These are phyloP conservation scores for Solanum neorickii DNA, from an alignment of 257 asterid species.

Conservation along the genomic window DNA sequence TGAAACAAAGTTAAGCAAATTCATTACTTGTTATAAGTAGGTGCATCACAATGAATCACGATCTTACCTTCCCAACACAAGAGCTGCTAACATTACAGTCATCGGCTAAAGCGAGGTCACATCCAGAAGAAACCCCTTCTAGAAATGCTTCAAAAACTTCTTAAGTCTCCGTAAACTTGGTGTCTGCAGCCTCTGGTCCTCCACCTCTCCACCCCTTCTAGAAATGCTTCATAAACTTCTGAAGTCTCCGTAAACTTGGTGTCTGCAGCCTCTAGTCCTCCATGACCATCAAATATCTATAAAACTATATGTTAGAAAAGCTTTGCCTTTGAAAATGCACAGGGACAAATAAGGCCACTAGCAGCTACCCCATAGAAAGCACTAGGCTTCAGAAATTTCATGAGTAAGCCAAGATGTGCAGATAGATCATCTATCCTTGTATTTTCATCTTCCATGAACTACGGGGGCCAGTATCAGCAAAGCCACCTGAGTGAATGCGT, in stretches of 20 bases:
- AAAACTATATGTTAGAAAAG: neutral
- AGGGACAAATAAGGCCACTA: neutral
- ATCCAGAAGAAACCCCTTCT: conserved; percentile 33
- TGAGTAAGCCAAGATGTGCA: conserved; percentile 46
- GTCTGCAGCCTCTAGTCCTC: conserved; percentile 91
- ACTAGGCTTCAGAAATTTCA: conserved; percentile 45
- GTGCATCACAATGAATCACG: conserved; percentile 21
- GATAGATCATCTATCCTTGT: conserved; percentile 63
- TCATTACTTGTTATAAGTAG: neutral
- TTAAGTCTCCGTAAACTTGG: conserved; percentile 35
- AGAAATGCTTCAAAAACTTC: conserved; percentile 32
- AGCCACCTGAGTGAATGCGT: conserved; percentile 51
- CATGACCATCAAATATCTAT: conserved; percentile 82
- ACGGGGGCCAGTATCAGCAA: conserved; percentile 66
- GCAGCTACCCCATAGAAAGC: conserved; percentile 66
- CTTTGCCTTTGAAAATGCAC: neutral
- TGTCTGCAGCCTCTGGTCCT: conserved; percentile 86
- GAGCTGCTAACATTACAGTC: conserved; percentile 48
- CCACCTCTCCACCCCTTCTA: conserved; percentile 31
- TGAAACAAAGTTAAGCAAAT: neutral
- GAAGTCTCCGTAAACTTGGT: conserved; percentile 36
- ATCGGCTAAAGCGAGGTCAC: conserved; percentile 61
- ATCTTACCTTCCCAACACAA: conserved; percentile 46
- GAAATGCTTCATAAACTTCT: conserved; percentile 30
- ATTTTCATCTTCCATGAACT: conserved; percentile 85